Conservation (phyloP, 441 rosid species). For the Syzygium malaccense region DNA sequence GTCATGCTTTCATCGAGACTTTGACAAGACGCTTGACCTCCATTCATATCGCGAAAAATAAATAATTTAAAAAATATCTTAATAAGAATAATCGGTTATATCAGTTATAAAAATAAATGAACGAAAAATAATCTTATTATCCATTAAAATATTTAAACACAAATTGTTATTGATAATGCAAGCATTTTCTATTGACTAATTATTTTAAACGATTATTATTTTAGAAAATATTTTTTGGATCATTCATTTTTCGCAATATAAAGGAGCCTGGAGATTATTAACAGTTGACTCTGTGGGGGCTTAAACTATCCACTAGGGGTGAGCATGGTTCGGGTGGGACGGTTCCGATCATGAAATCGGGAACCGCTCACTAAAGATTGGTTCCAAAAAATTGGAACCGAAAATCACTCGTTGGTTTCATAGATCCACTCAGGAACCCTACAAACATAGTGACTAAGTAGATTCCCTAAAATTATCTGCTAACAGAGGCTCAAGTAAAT, state of each 20-base stretch:
- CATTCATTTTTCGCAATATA: background rate
- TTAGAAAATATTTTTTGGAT: accelerated
- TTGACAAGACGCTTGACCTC: accelerated
- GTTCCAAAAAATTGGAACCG: too few species aligned
- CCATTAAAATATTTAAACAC: accelerated
- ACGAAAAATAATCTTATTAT: accelerated
- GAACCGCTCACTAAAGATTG: too few species aligned
- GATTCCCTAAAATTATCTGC: too few species aligned
- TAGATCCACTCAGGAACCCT: too few species aligned
- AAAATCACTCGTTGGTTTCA: too few species aligned
- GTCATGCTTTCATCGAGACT: background rate
- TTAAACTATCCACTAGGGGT: background rate
- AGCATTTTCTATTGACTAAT: background rate
- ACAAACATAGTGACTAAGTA: too few species aligned
- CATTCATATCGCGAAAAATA: accelerated
- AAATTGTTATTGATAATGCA: accelerated
- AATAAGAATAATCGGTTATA: accelerated
- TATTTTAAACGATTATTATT: background rate
- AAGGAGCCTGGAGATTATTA: accelerated
- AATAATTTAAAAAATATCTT: background rate
- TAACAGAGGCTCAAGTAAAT: too few species aligned
- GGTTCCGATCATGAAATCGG: too few species aligned
- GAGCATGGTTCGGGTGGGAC: too few species aligned
- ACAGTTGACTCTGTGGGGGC: background rate
- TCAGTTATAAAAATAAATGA: accelerated